phyloP scores from a whole-genome alignment of 2,329 filamentous ascomycete species.

The Kalmusia sp. region DNA sequence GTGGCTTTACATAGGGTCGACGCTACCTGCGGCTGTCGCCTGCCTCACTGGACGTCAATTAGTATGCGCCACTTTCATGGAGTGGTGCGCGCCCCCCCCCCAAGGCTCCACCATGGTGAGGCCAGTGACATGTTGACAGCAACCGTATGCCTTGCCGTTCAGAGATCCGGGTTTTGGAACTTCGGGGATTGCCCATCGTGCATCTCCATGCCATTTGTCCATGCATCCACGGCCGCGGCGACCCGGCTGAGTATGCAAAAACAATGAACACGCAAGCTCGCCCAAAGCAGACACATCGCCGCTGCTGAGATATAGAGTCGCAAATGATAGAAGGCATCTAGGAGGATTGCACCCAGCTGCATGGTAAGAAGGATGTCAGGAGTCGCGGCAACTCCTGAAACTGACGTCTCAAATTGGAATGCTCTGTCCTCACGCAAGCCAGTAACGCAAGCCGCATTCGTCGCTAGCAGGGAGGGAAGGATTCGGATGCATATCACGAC shows the following conservation, averaged over 20 bases:
- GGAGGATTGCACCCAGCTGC: neutral
- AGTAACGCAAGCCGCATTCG: constrained; percentile 14
- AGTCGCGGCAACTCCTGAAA: neutral
- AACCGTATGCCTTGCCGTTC: too few relatives aligned
- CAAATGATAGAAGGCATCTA: neutral
- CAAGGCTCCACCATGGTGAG: too few relatives aligned
- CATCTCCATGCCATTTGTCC: too few relatives aligned
- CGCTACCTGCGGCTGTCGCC: neutral
- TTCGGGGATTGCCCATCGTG: neutral
- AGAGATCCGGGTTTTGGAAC: neutral
- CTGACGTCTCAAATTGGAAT: constrained; percentile 12
- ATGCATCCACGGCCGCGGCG: too few relatives aligned
- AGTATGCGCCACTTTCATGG: too few relatives aligned
- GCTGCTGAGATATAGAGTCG: neutral
- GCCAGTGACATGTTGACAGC: too few relatives aligned
- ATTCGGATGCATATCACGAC: constrained; percentile 4
- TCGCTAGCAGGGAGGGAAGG: constrained; percentile 26
- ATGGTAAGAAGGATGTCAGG: constrained; percentile 7
- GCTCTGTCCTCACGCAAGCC: constrained; percentile 9
- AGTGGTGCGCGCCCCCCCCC: too few relatives aligned
- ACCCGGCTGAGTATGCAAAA: constrained; percentile 1
- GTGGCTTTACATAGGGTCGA: neutral
- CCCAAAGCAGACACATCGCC: neutral
- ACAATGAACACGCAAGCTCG: constrained; percentile 3
- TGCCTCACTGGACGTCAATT: neutral